A percentile compares a stretch with the other conserved stretches of the same genome.
Conservation (phyloP, 176 grass and related monocot species). For the Oryza brachyantha region DNA sequence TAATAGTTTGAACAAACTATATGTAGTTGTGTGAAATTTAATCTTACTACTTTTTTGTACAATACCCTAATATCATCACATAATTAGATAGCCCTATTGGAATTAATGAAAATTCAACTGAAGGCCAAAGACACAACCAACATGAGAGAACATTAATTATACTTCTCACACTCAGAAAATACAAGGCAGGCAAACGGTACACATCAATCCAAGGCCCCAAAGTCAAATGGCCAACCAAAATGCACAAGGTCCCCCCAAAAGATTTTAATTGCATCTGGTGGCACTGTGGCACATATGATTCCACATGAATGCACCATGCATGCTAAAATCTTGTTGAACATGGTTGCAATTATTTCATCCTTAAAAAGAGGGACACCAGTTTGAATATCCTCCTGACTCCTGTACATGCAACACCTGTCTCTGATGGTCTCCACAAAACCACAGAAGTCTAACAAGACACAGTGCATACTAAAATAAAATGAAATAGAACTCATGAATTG, state of each 20-base stretch:
- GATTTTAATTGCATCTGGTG: conserved; percentile 41
- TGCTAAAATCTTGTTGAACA: conserved; percentile 36
- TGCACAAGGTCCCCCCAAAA: conserved; percentile 26
- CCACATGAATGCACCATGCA: conserved; percentile 35
- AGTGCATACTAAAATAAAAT: conserved; percentile 12
- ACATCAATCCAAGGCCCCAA: conserved; percentile 16
- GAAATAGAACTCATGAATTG: not conserved
- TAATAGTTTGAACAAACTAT: too few relatives aligned
- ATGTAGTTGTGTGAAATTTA: too few relatives aligned
- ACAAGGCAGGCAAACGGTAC: conserved; percentile 12
- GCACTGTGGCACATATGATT: conserved; percentile 43
- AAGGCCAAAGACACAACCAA: conserved; percentile 3
- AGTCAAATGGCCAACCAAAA: conserved; percentile 33
- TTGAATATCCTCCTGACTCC: not conserved
- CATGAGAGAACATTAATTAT: not conserved
- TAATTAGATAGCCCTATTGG: not conserved
- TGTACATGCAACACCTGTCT: conserved; percentile 24
- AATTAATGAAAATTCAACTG: conserved; percentile 5
- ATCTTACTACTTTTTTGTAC: not conserved
- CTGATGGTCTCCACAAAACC: not conserved
- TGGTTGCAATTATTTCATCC: conserved; percentile 37
- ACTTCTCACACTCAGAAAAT: conserved; percentile 1
- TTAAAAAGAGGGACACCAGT: conserved; percentile 18
- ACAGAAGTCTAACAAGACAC: not conserved
- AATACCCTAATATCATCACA: not conserved